Base-by-base conservation (phyloP, 495 filamentous ascomycete species). In the Coniosporium apollinis region DNA sequence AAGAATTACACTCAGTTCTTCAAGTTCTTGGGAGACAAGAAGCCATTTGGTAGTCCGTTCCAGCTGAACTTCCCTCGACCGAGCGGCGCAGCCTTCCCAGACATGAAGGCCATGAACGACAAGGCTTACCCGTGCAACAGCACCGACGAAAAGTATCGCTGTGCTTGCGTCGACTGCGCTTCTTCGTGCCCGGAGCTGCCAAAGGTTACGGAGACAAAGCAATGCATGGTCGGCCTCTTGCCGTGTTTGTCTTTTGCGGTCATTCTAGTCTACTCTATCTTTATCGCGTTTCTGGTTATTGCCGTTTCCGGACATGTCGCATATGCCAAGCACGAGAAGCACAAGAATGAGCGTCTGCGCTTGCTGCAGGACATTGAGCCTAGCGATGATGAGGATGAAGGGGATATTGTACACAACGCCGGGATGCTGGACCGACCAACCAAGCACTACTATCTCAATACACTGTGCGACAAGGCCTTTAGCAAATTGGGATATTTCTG, bases 221-320 rank as follows among this genome's bases (percentile, higher is more conserved):
- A 69, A 19, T 97, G 89, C 56, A 69, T 79, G 46, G 82, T 97
- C 15, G 91, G 89, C 28, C 56, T 74, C 5, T 60, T 94, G 21
- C 86, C 84, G 1, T 97, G 89, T 48, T 62, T 96, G 25, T 93
- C 85, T 4, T 94, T 97, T 53, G 74, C 76, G 1, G 83, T 92
- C 13, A 82, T 94, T 48, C 58, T 94, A 24, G 70, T 82, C 32
- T 97, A 97, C 54, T 69, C 74, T 1, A 56, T 82, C 22, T 70
- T 89, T 36, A 48, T 96, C 6, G 57, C 69, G 11, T 54, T 80
- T 1, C 64, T 83, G 10, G 58, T 76, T 17, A 67, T 69, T 20
- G 74, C 66, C 15, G 59, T 87, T 5, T 68, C 72, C 21, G 80
- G 75, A 31, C 82, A 83, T 45, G 62, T 83, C 33, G 74, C 74